phyloP scores from a whole-genome alignment of 345 rosid genomes.

The Geranium brycei region DNA sequence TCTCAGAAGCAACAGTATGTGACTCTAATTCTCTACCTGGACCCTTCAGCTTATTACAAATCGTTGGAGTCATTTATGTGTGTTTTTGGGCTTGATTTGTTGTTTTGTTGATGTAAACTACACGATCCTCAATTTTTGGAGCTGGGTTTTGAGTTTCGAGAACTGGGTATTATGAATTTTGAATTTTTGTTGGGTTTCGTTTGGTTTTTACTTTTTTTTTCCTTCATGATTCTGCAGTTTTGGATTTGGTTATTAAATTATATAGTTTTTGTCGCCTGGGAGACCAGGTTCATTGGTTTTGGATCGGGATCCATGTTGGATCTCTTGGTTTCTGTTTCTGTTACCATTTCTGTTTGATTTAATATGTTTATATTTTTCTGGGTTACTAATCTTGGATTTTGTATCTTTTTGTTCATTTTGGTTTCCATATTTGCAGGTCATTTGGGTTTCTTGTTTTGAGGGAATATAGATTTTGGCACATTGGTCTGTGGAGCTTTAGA shows the following conservation, averaged over 20 bases:
- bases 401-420: conserved; percentile 18
- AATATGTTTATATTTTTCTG: conserved; percentile 14
- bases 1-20: conserved; percentile 33
- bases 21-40: conserved; percentile 15
- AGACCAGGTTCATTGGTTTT: conserved; percentile 56
- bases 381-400: conserved; percentile 37
- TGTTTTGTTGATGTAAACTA: neutral
- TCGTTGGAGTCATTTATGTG: no score
- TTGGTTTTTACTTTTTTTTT: neutral
- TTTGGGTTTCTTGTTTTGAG: conserved; percentile 47
- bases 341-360: conserved; percentile 3
- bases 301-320: conserved; percentile 85
- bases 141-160: conserved; percentile 1
- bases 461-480: conserved; percentile 30
- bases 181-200: neutral
- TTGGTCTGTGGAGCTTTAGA: conserved; percentile 21
- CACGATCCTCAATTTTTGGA: conserved; percentile 7
- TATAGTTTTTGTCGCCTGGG: conserved; percentile 12
- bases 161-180: neutral
- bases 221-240: neutral
- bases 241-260: conserved; percentile 9
- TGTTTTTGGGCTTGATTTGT: neutral
- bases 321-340: conserved; percentile 37
- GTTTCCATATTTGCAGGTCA: conserved; percentile 13
- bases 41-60: neutral